Conservation (phyloP, 768 basidiomycete genomes). For the Collybia mongolica region DNA sequence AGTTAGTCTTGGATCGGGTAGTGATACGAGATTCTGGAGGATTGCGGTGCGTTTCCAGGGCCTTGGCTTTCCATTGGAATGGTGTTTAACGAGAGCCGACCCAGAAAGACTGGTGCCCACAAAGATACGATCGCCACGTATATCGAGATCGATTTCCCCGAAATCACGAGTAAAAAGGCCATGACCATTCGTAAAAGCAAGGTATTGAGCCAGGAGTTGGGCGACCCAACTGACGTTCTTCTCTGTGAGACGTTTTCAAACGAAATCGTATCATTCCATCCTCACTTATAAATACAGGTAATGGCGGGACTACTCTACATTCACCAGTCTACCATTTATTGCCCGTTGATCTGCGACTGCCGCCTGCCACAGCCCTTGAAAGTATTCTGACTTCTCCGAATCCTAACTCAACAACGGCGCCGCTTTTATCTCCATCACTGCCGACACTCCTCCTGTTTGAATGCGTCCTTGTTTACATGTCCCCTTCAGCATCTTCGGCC, state of each 20-base stretch:
- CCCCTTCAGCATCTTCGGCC: slow-evolving; percentile 50
- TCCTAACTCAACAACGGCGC: slow-evolving; percentile 7
- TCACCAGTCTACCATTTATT: slow-evolving; percentile 66
- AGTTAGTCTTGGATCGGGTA: slow-evolving; percentile 93
- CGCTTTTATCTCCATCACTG: slow-evolving; percentile 54
- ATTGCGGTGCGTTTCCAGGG: slow-evolving; percentile 59
- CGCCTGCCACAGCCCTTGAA: slow-evolving; percentile 49
- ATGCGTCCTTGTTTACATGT: slow-evolving; percentile 91
- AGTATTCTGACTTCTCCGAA: slow-evolving; percentile 27
- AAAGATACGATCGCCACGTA: slow-evolving; percentile 56
- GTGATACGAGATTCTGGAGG: slow-evolving; percentile 95
- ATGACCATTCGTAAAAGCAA: slow-evolving; percentile 74
- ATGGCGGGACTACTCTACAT: slow-evolving; percentile 61
- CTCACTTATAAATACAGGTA: slow-evolving; percentile 1
- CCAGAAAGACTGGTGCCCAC: slow-evolving; percentile 55
- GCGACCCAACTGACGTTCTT: slow-evolving; percentile 36
- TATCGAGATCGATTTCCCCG: slow-evolving; percentile 89
- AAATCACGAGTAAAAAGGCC: slow-evolving; percentile 80
- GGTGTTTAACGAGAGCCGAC: slow-evolving; percentile 8
- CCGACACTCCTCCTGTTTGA: slow-evolving; percentile 91
- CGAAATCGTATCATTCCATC: background rate
- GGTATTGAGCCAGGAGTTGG: slow-evolving; percentile 51
- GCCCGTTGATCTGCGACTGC: slow-evolving; percentile 71
- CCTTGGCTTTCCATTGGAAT: background rate
- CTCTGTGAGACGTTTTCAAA: slow-evolving; percentile 33